These are phyloP conservation scores for Heterobasidion annosum DNA, from an alignment of 1,284 basidiomycete species.

Conservation along the genomic window DNA sequence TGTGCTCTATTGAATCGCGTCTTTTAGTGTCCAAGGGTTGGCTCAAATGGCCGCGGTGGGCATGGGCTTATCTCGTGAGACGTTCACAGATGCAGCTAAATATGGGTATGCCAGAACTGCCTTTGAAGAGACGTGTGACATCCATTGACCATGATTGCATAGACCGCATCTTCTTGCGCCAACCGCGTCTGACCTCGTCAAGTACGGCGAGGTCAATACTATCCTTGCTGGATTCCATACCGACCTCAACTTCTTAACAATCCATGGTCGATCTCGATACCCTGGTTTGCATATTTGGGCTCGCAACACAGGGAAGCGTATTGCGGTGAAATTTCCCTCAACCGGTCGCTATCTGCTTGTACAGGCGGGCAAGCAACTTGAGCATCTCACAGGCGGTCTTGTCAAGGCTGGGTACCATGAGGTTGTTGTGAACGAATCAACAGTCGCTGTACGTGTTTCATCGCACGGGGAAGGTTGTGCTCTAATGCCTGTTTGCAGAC, in stretches of 20 bases:
- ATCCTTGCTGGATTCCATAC: constrained; percentile 90
- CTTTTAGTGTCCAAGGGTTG: constrained; percentile 64
- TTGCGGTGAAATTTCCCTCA: constrained; percentile 72
- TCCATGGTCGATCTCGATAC: constrained; percentile 84
- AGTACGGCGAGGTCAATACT: constrained; percentile 68
- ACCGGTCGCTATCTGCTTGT: constrained; percentile 68
- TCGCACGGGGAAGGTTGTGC: background rate
- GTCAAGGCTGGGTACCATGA: constrained; percentile 92
- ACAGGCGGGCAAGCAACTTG: constrained; percentile 89
- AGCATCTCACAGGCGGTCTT: constrained; percentile 80
- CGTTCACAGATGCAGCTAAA: constrained; percentile 69
- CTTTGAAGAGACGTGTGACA: background rate
- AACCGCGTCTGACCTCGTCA: constrained; percentile 79
- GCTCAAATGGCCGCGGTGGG: constrained; percentile 81
- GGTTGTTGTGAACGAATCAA: constrained; percentile 79
- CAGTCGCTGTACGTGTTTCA: constrained; percentile 17
- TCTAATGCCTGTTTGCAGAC: constrained; percentile 33
- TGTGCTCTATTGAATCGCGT: background rate
- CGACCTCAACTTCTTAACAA: constrained; percentile 79
- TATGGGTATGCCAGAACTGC: constrained; percentile 53
- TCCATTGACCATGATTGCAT: constrained; percentile 2
- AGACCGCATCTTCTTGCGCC: constrained; percentile 87
- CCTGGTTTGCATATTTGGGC: constrained; percentile 88
- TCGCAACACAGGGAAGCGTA: constrained; percentile 81
- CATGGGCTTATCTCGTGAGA: constrained; percentile 57